These are phyloP conservation scores for Aegilops speltoides DNA, from an alignment of 176 grass and related monocot species.

Conservation along the genomic window DNA sequence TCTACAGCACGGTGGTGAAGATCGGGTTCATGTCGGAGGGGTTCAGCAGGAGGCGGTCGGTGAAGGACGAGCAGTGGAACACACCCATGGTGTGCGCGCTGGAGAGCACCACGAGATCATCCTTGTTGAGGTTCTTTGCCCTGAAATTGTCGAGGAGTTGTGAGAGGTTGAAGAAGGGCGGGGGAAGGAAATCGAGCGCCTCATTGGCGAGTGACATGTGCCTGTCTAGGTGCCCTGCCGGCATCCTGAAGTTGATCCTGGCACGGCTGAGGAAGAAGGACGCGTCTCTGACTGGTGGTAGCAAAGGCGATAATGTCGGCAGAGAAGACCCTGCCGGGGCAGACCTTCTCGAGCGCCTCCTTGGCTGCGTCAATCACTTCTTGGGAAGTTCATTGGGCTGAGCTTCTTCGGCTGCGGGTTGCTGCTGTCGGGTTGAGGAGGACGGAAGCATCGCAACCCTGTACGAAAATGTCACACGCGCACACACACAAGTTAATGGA, in stretches of 20 bases:
- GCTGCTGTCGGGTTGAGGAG: slow-evolving; percentile 36
- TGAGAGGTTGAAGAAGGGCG: not conserved
- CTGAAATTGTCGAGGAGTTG: slow-evolving; percentile 38
- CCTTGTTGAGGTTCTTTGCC: slow-evolving; percentile 20
- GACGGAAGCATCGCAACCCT: slow-evolving; percentile 68
- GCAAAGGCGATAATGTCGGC: slow-evolving; percentile 54
- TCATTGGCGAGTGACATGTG: slow-evolving; percentile 32
- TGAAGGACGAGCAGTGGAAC: slow-evolving; percentile 60
- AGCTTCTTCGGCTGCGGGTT: slow-evolving; percentile 42
- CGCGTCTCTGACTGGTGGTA: slow-evolving; percentile 50
- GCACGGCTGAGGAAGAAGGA: slow-evolving; percentile 31
- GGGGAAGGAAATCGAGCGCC: slow-evolving; percentile 10
- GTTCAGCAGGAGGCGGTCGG: not conserved
- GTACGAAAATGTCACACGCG: not conserved
- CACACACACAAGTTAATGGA: not conserved
- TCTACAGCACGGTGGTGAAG: not conserved
- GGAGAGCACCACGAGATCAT: slow-evolving; percentile 48
- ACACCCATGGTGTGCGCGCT: slow-evolving; percentile 76
- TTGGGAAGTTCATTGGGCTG: slow-evolving; percentile 38
- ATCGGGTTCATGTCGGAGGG: slow-evolving; percentile 18
- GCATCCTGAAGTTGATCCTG: slow-evolving; percentile 25
- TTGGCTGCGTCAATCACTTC: slow-evolving; percentile 64
- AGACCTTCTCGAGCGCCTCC: slow-evolving; percentile 5
- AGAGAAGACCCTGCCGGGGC: slow-evolving; percentile 35
- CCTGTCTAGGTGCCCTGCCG: slow-evolving; percentile 40